Evolutionary conservation across 441 rosid genomes (phyloP).

Genomic region (Rhodomyrtus psidioides): DNA sequence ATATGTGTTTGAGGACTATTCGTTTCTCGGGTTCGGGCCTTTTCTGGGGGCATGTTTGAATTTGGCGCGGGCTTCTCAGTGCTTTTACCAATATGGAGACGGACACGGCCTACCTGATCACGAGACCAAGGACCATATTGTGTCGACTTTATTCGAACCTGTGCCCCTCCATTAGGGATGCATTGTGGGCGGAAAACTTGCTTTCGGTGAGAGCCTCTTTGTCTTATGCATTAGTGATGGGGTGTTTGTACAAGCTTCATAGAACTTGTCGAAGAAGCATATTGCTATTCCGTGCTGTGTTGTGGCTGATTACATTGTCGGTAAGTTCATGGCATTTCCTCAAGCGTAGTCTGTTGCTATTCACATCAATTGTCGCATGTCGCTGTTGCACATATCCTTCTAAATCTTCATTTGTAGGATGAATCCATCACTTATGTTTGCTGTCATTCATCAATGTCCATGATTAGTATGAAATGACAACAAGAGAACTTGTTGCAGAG

Average conservation of each 20-base stretch:
- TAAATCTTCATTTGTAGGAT: too few relatives aligned
- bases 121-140: neutral
- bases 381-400: too few relatives aligned
- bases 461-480: too few relatives aligned
- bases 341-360: neutral
- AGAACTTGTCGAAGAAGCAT: neutral
- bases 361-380: neutral
- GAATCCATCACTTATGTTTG: too few relatives aligned
- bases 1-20: neutral
- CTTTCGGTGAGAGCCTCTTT: neutral
- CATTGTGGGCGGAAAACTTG: neutral
- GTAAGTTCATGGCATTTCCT: neutral
- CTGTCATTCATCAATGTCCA: too few relatives aligned
- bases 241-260: neutral
- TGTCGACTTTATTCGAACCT: neutral
- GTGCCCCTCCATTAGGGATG: neutral
- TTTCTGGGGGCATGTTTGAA: neutral
- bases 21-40: neutral
- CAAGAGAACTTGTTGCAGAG: too few relatives aligned
- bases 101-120: neutral
- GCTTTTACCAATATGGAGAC: constrained; percentile 1
- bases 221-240: neutral
- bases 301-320: too few relatives aligned
- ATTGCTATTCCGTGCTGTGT: neutral
- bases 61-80: neutral